Base-by-base conservation (phyloP, 2,329 filamentous ascomycete species). In the Trichoderma koningii region DNA sequence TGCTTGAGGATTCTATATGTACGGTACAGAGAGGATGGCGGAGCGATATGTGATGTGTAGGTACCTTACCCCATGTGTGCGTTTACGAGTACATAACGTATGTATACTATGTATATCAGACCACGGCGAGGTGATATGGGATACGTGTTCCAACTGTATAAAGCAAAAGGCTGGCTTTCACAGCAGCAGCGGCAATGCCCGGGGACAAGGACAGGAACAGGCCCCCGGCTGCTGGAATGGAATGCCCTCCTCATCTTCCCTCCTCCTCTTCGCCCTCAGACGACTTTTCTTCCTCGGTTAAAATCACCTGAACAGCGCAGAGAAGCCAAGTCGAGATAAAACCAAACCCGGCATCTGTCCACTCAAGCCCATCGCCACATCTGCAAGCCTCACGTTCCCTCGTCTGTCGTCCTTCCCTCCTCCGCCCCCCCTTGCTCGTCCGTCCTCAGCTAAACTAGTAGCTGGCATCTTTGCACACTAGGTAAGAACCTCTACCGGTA, bases 311-410 rank as follows among this genome's bases (percentile, higher is more conserved):
- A 38, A 38, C 34, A 42, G 7, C 19, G 7, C 19, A 42, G 17
- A 19, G 14, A 15, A 15, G 10, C 10, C 34, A 38, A 38, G 34
- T 38, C 34, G 34, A 38, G 34, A 38, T 38, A 14, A 14, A 41
- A 15, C 7, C 17, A 23, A 19, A 28, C 15, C 15, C 26, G 30
- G 26, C 48, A 52, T n/a, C 42, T 12, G 56, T 61, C 56, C 47
- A 53, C 59, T 44, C 48, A n/a, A 28, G 59, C 23, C 23, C 59
- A 38, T 62, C 59, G 59, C 59, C 59, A 62, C 59, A 53, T 42
- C 48, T 44, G 59, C 48, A 62, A 60, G 56, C 56, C 56, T 60
- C 44, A 50, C 56, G n/a, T 17, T 19, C 7, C 5, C 30, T 30
- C 44, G 28, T 59, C 42, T 7, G 34, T 9, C 10, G 28, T 47